These are phyloP conservation scores for Rhodamnia argentea DNA, from an alignment of 345 rosid genomes.

Conservation along the genomic window DNA sequence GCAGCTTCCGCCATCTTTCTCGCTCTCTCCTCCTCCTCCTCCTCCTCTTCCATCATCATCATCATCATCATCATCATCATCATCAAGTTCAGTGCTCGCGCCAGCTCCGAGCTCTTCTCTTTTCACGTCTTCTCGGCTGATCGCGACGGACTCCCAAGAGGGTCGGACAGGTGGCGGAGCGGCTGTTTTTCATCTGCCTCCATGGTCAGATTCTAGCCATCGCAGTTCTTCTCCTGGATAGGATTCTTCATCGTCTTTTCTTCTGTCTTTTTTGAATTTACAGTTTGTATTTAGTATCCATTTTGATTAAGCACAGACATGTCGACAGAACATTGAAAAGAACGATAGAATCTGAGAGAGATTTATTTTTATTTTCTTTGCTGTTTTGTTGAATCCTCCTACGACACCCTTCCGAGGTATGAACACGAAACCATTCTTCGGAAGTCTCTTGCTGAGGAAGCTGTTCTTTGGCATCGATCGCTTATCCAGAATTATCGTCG, in stretches of 20 bases:
- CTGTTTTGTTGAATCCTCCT: not conserved
- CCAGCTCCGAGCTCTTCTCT: not conserved
- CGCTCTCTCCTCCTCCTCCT: constrained; percentile 9
- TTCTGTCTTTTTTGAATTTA: not conserved
- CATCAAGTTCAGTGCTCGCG: not conserved
- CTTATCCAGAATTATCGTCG: too few relatives aligned
- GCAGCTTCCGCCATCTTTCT: not conserved
- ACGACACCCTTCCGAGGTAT: not conserved
- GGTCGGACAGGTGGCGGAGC: not conserved
- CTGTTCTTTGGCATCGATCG: not conserved
- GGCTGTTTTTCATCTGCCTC: not conserved
- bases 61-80: not conserved
- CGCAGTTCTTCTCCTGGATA: constrained; percentile 12
- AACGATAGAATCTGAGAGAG: not conserved
- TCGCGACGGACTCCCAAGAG: not conserved
- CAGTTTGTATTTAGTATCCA: not conserved
- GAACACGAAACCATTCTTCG: not conserved
- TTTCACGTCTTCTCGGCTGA: not conserved
- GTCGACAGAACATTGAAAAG: not conserved
- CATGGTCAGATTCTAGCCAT: constrained; percentile 15
- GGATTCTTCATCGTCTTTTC: not conserved
- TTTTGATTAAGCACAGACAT: not conserved
- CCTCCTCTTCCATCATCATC: not conserved
- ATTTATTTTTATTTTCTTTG: not conserved
- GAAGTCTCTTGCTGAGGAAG: not conserved